Evolutionary conservation across 352 stramenopile species (phyloP).

Genomic region (Phytophthora ohioensis): DNA sequence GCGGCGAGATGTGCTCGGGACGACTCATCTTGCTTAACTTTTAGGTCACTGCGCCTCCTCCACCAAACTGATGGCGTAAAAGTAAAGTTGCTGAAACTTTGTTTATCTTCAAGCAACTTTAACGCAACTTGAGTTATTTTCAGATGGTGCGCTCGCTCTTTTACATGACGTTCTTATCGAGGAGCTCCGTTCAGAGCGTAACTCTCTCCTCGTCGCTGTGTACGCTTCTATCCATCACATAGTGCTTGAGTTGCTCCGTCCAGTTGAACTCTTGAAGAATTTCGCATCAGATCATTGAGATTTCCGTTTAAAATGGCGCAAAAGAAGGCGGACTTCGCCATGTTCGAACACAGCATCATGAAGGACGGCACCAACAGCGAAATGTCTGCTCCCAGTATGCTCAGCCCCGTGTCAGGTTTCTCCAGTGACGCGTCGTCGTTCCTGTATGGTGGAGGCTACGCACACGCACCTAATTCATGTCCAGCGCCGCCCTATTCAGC

Average conservation of each 20-base stretch:
- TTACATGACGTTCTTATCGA: slow-evolving; percentile 34
- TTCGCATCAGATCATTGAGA: background rate
- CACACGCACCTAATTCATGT: slow-evolving; percentile 35
- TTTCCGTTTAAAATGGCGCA: slow-evolving; percentile 27
- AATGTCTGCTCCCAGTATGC: slow-evolving; percentile 43
- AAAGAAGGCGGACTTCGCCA: slow-evolving; percentile 41
- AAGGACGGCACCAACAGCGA: slow-evolving; percentile 51
- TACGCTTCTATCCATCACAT: slow-evolving; percentile 15
- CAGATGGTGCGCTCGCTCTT: slow-evolving; percentile 25
- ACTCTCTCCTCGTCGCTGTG: slow-evolving; percentile 7
- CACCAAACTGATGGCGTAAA: slow-evolving; percentile 19
- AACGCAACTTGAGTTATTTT: slow-evolving; percentile 19
- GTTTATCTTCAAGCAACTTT: slow-evolving; percentile 2
- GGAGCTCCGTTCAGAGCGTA: background rate
- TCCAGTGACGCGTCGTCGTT: slow-evolving; percentile 48
- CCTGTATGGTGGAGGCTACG: slow-evolving; percentile 40
- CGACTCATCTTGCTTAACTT: slow-evolving; percentile 71
- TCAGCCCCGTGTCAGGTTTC: slow-evolving; percentile 51
- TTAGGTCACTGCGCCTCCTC: slow-evolving; percentile 29
- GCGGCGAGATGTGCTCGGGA: slow-evolving; percentile 86
- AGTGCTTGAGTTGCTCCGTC: background rate
- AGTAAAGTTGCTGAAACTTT: slow-evolving; percentile 9
- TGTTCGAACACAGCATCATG: slow-evolving; percentile 60
- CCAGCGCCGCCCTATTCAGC: slow-evolving; percentile 57
- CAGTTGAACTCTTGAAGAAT: background rate